Base-by-base conservation (phyloP, 2,329 filamentous ascomycete genomes). In the Achaetomium macrosporum region DNA sequence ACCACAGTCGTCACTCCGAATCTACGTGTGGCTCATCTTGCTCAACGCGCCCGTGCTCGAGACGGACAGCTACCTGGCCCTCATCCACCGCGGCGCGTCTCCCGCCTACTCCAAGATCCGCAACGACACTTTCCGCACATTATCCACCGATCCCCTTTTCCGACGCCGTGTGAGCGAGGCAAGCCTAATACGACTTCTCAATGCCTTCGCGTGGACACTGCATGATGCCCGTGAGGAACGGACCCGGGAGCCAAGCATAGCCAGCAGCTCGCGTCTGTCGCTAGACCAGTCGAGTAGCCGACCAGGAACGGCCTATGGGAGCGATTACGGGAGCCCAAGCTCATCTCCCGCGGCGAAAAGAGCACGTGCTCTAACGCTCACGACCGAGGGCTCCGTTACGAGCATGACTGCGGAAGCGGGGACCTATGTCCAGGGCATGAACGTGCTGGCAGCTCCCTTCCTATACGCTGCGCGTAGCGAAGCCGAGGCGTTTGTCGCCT, bases 391-490 rank as follows among this genome's bases (percentile, higher is more conserved):
- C 56, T 78, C 85, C 59, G 82, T 85, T 57, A 74, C 75, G 7
- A 79, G 78, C 53, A 64, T 69, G 17, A 75, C 69, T 8, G 72
- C 74, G 31, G 85, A 89, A 62, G 81, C 88, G 11, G 89, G 90
- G 31, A 91, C 88, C 39, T 99, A 99, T 64, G 92, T 99, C 2
- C 93, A 99, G 70, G 93, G 93, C 60, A 97, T 99, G 92, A 99
- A 99, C 67, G 93, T 99, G 39, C 81, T 99, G 15, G 92, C 91
- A 10, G 93, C 93, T 1, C 93, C 93, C 0, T 96, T 99, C 66
- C 77, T 99, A 42, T 99, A 99, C 68, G 90, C 90, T 5, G 91
- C 93, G 1, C 85, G 90, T 53, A 96, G 90, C 68, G 93, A 99
- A 72, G 87, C 91, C 7, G 91, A 99, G 71, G 93, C 93, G 2